Percentiles rank a stretch among this genome's conserved stretches.
These are phyloP conservation scores for Metschnikowia vanudenii DNA, from an alignment of 805 yeast genomes.

Conservation along the genomic window DNA sequence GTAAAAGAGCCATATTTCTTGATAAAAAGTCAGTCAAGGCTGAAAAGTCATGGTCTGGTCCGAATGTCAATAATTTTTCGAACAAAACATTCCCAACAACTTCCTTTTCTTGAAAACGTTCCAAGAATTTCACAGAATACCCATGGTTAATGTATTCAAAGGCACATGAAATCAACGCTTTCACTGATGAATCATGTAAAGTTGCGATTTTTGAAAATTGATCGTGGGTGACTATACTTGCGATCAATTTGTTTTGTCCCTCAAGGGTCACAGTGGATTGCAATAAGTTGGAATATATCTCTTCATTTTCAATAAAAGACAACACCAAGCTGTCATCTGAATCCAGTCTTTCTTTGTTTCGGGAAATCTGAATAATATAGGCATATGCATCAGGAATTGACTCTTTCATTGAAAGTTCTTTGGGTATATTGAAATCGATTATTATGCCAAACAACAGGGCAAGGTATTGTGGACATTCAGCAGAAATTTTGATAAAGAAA, in stretches of 20 bases:
- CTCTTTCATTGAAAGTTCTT: conserved; percentile 2
- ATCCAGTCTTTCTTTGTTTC: conserved; percentile 19
- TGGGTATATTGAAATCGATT: conserved; percentile 1
- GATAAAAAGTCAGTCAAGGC: conserved; percentile 11
- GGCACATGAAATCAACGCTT: conserved; percentile 10
- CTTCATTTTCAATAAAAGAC: conserved; percentile 17
- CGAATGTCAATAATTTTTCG: conserved; percentile 10
- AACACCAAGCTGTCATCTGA: conserved; percentile 25
- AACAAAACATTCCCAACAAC: conserved; percentile 15
- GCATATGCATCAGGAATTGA: conserved; percentile 26
- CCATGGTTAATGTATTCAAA: conserved; percentile 16
- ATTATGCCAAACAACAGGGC: conserved; percentile 4
- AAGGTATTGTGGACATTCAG: conserved; percentile 17
- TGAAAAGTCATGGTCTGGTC: conserved; percentile 16
- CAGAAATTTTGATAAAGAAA: conserved; percentile 29
- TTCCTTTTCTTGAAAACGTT: conserved; percentile 6
- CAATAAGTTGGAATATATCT: conserved; percentile 22
- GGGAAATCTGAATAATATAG: conserved; percentile 32
- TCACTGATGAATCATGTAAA: background rate
- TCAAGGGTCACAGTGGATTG: conserved; percentile 6
- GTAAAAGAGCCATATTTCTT: conserved; percentile 10
- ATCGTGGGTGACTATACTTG: conserved; percentile 8
- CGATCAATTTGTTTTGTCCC: conserved; percentile 17
- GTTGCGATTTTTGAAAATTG: conserved; percentile 1
- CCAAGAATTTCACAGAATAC: conserved; percentile 17